Percentiles rank a stretch among this genome's conserved stretches.
Evolutionary conservation across 2,329 filamentous ascomycete species (phyloP).

Genomic region (Neonectria magnoliae): DNA sequence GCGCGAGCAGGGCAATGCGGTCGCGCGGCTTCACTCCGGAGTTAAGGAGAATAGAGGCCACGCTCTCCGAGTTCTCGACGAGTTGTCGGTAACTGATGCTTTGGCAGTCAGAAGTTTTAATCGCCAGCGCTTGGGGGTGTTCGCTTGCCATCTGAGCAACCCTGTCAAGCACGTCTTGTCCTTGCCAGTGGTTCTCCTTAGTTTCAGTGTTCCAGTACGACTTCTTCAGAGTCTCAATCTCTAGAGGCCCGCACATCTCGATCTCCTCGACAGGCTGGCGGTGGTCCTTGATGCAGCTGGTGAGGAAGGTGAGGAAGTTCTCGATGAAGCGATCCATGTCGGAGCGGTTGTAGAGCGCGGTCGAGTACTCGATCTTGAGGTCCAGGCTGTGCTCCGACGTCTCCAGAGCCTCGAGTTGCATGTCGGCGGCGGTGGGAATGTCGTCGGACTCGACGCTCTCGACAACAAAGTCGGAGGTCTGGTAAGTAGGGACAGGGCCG

Average conservation of each 20-base stretch:
- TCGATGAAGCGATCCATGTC: constrained; percentile 43
- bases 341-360: constrained; percentile 31
- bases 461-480: constrained; percentile 38
- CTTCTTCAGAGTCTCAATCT: constrained; percentile 32
- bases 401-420: constrained; percentile 40
- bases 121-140: constrained; percentile 36
- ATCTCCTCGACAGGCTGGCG: constrained; percentile 40
- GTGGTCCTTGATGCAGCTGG: constrained; percentile 40
- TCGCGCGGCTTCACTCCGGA: constrained; percentile 32
- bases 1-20: constrained; percentile 32
- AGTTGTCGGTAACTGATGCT: constrained; percentile 38
- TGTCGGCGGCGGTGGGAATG: constrained; percentile 39
- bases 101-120: constrained; percentile 39
- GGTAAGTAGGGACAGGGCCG: constrained; percentile 34
- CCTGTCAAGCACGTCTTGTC: constrained; percentile 33
- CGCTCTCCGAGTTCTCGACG: constrained; percentile 35
- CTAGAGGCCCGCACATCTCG: constrained; percentile 35
- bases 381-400: constrained; percentile 35
- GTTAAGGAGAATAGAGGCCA: constrained; percentile 33
- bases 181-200: constrained; percentile 34
- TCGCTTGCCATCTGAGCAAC: constrained; percentile 35
- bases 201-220: constrained; percentile 36
- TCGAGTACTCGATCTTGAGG: constrained; percentile 38
- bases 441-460: constrained; percentile 34
- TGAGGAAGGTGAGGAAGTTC: constrained; percentile 40